Conservation (phyloP, 306 rosid species). For the Rubus parviflorus region DNA sequence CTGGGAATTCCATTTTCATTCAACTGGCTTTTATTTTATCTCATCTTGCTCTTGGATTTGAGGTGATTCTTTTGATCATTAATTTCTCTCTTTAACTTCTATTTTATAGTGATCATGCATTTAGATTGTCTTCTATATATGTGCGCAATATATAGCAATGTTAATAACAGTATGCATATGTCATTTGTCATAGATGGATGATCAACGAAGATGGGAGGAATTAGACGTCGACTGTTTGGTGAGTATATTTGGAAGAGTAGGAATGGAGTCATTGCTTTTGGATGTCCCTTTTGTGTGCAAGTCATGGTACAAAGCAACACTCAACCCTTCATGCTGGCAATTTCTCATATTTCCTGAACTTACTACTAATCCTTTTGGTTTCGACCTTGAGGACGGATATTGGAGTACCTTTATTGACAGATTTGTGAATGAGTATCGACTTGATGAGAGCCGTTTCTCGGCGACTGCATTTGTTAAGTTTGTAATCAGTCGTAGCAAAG, state of each 20-base stretch:
- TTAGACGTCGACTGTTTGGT: not conserved
- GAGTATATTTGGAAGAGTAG: not conserved
- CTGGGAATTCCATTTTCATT: not conserved
- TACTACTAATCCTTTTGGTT: not conserved
- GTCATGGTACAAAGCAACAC: not conserved
- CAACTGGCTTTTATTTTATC: not conserved
- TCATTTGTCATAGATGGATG: not conserved
- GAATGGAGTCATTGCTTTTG: not conserved
- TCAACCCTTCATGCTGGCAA: not conserved
- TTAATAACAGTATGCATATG: not conserved
- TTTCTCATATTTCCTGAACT: not conserved
- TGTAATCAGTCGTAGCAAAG: not conserved
- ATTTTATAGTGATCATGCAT: not conserved
- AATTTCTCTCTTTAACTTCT: not conserved
- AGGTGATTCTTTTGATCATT: not conserved
- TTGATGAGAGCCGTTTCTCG: not conserved
- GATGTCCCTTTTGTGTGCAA: not conserved
- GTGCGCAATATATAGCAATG: too few relatives aligned
- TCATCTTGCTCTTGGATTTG: not conserved
- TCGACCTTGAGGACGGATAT: not conserved
- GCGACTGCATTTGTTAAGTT: not conserved
- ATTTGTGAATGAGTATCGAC: not conserved
- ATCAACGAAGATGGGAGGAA: not conserved
- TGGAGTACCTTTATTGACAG: not conserved
- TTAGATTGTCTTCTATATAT: too few relatives aligned